Evolutionary conservation across 192 early-diverging fungal genomes (phyloP).

Genomic region (Geranomyces variabilis): DNA sequence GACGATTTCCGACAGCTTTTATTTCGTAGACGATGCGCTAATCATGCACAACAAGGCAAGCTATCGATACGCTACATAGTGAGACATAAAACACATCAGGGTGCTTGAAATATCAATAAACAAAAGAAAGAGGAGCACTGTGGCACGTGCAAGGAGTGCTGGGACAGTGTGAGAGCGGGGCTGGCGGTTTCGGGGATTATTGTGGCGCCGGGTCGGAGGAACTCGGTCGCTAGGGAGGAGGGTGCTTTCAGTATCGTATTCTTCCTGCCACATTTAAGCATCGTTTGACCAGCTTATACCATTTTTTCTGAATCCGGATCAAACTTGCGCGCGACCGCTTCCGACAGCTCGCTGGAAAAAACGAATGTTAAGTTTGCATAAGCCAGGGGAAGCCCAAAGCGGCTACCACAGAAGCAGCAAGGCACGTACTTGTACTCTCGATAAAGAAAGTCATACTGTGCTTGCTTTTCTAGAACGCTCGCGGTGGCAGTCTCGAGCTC

Average conservation of each 20-base stretch:
- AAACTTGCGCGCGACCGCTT: slow-evolving; percentile 35
- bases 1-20: slow-evolving; percentile 59
- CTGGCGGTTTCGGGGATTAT: too few species aligned
- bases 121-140: background rate
- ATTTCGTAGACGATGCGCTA: slow-evolving; percentile 59
- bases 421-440: slow-evolving; percentile 52
- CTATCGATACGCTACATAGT: slow-evolving; percentile 42
- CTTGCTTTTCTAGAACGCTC: slow-evolving; percentile 47
- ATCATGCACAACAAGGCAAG: slow-evolving; percentile 62
- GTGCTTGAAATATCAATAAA: background rate
- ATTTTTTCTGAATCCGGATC: background rate
- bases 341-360: slow-evolving; percentile 34
- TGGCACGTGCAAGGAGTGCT: too few species aligned
- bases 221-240: too few species aligned
- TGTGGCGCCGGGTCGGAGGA: too few species aligned
- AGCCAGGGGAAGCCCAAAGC: too few species aligned
- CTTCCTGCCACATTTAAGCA: too few species aligned
- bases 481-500: slow-evolving; percentile 33
- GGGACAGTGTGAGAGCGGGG: too few species aligned
- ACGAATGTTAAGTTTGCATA: too few species aligned
- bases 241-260: too few species aligned
- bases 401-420: too few species aligned
- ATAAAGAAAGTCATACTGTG: slow-evolving; percentile 57
- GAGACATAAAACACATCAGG: background rate
- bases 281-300: too few species aligned